Evolutionary conservation across 176 grass and related monocot genomes (phyloP), one percentile per base, ranked within the genome.

Genomic region (Oryza australiensis): DNA sequence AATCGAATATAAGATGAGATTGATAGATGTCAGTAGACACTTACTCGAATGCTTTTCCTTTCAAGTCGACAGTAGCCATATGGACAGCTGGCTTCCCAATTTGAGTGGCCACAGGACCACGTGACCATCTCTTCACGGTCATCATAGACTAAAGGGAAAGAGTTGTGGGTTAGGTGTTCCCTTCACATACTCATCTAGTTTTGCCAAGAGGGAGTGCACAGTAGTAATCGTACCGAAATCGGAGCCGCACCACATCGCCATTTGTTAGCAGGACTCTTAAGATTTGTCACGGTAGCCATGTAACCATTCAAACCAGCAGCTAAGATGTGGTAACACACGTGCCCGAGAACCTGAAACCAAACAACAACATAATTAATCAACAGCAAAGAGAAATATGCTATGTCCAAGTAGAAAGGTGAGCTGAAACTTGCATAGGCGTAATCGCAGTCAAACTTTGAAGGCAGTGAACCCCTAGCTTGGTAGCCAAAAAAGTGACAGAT

Each of bases 401-500:
- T 67, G 38, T 55, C 14, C 71, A 51, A 86, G 32, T 37, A 68
- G 63, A 49, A 40, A 76, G 33, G 29, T 72, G 78, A 75, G 71
- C 68, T 80, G 45, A 70, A 66, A 88, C 87, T 84, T 93, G 59
- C 96, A 88, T 95, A 99, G 72, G 96, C 96, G 83, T 95, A 99
- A 80, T 99, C 96, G 8, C 96, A 95, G 87, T 99, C 96, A 66
- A 99, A 99, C 60, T 93, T 99, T 68, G 96, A 99, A 63, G 96
- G 96, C 69, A 99, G 75, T 27, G 96, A 90, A 79, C 96, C 96
- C 83, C 96, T 88, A 72, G 96, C 96, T 89, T 99, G 96, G 85
- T 99, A 99, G 49, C 96, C 96, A 90, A 99, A 99, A 78, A 99
- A 99, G 81, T 99, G 96, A 79, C 91, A 99, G 28, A 99, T 99